Conservation (phyloP, 164 flowering plant species). For the Dillenia turbinata region DNA sequence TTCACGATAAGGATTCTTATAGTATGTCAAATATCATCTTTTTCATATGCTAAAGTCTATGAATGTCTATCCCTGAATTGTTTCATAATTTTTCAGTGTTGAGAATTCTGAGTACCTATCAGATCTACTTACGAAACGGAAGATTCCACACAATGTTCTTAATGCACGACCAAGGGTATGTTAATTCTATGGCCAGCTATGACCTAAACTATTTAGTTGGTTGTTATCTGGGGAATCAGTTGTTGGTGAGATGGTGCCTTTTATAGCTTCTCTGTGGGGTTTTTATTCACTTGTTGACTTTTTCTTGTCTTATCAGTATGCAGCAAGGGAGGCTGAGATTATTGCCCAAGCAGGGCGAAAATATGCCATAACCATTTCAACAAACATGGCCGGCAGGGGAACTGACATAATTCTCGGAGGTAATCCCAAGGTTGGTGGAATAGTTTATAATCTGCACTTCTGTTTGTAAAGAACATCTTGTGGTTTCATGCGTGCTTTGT, state of each 20-base stretch:
- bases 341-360: slow-evolving; percentile 97
- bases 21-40: too few species aligned
- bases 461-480: too few species aligned
- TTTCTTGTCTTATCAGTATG: slow-evolving; percentile 51
- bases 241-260: not conserved
- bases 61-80: too few species aligned
- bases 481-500: too few species aligned
- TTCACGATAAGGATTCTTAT: too few species aligned
- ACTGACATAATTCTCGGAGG: slow-evolving; percentile 98
- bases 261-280: not conserved
- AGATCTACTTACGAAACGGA: slow-evolving; percentile 54
- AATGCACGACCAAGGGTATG: slow-evolving; percentile 97
- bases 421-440: slow-evolving; percentile 74
- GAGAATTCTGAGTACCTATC: slow-evolving; percentile 90
- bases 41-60: too few species aligned
- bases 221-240: too few species aligned
- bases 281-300: not conserved
- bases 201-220: not conserved
- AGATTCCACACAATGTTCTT: slow-evolving; percentile 88
- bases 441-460: too few species aligned
- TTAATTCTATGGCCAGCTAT: not conserved
- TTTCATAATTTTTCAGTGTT: slow-evolving; percentile 53
- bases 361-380: slow-evolving; percentile 89
- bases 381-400: slow-evolving; percentile 99
- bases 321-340: slow-evolving; percentile 93